phyloP scores from a whole-genome alignment of 2,329 filamentous ascomycete genomes.

The Diaporthe sp. region DNA sequence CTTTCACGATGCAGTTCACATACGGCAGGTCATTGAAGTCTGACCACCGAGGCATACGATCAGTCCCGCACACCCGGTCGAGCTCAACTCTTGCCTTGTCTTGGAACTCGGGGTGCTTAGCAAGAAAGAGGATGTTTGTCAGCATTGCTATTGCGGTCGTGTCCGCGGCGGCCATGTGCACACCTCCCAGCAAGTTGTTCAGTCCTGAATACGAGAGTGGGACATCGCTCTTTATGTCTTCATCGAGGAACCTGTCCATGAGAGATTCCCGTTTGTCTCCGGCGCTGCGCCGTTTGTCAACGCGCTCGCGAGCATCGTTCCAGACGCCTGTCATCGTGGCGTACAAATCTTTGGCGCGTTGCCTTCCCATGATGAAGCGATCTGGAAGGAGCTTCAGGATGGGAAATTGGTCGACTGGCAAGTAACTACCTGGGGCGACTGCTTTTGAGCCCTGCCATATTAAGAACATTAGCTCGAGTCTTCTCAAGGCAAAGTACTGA shows the following conservation, averaged over 20 bases:
- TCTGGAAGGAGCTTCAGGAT: constrained; percentile 54
- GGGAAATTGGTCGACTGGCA: constrained; percentile 59
- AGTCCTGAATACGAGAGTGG: constrained; percentile 47
- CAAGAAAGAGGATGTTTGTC: constrained; percentile 49
- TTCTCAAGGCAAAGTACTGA: neutral
- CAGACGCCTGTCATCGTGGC: constrained; percentile 26
- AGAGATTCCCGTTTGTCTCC: constrained; percentile 47
- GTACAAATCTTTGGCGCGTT: constrained; percentile 24
- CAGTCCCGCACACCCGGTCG: constrained; percentile 48
- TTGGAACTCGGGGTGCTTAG: constrained; percentile 50
- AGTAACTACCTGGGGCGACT: constrained; percentile 58
- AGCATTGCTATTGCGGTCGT: constrained; percentile 45
- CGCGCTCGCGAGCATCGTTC: constrained; percentile 34
- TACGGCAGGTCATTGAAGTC: constrained; percentile 53
- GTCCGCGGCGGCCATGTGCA: constrained; percentile 48
- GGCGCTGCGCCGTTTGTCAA: constrained; percentile 48
- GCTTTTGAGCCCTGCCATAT: constrained; percentile 50
- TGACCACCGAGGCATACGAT: constrained; percentile 16
- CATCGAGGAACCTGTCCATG: constrained; percentile 55
- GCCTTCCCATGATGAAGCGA: constrained; percentile 10
- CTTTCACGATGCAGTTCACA: constrained; percentile 53
- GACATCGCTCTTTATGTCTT: constrained; percentile 45
- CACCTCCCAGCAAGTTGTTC: constrained; percentile 47
- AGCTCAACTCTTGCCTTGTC: constrained; percentile 53
- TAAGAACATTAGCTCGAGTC: neutral